A percentile compares a stretch with the other conserved stretches of the same genome.
These are phyloP conservation scores for Podila epicladia DNA, from an alignment of 192 early-diverging fungal genomes.

Conservation along the genomic window DNA sequence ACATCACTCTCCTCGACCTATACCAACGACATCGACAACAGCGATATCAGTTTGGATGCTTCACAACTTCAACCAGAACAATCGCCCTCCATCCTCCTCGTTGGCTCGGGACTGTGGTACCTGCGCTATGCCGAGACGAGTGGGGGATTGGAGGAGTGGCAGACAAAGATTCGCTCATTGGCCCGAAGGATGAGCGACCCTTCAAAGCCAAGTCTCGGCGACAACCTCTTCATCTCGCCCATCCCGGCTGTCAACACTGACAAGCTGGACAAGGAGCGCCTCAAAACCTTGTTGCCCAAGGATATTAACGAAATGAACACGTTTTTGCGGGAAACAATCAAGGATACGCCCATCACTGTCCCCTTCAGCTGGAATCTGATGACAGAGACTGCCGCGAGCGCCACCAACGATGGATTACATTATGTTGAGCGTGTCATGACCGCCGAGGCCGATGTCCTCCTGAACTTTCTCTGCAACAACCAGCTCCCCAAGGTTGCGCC, in stretches of 20 bases:
- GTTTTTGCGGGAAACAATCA: constrained; percentile 52
- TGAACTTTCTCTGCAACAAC: constrained; percentile 74
- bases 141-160: constrained; percentile 58
- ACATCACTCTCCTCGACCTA: not conserved
- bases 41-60: not conserved
- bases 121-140: constrained; percentile 60
- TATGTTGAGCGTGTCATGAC: constrained; percentile 59
- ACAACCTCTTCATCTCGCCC: constrained; percentile 48
- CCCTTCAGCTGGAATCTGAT: constrained; percentile 64
- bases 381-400: constrained; percentile 37
- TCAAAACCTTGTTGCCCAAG: constrained; percentile 50
- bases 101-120: constrained; percentile 74
- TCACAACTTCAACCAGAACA: constrained; percentile 1
- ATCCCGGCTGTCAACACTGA: constrained; percentile 57
- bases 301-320: constrained; percentile 63
- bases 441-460: constrained; percentile 62
- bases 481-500: constrained; percentile 52
- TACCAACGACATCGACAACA: not conserved
- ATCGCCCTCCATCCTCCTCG: constrained; percentile 53
- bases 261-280: constrained; percentile 59
- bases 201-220: constrained; percentile 2
- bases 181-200: constrained; percentile 18
- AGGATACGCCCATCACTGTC: constrained; percentile 47
- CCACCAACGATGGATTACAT: constrained; percentile 78
- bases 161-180: constrained; percentile 50